Evolutionary conservation across 106 monocot genomes (phyloP), one percentile per base, ranked within the genome.

Genomic region (Dioscorea dumetorum): DNA sequence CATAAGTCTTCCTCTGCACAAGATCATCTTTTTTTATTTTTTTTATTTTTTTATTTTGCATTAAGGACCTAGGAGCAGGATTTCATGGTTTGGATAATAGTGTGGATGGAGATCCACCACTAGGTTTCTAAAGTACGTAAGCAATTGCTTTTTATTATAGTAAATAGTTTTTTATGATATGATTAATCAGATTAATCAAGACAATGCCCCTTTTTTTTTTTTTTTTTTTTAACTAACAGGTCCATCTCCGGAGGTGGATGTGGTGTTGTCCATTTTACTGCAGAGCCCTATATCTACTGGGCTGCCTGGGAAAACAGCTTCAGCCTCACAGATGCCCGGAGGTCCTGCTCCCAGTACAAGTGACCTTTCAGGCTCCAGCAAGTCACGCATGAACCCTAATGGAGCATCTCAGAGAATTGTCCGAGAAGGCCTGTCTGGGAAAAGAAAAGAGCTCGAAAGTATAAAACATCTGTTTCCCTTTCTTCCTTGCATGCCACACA

Each of bases 371-470:
- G 97, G 89, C 24, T 84, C 91, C 14, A 79, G 86, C 67, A 84
- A 82, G 76, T 68, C 84, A 24, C 60, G 78, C 15, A 22, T 87
- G 61, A 74, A 87, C 31, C 84, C 79, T 22, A 99, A 85, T 79
- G 87, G 82, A 57, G 77, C 88, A 67, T 69, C 79, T n/a, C 74
- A 76, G 49, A 61, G 84, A 72, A 34, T 16, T 68, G 73, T 53
- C 12, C 74, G 85, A 73, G 83, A 81, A 31, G 78, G 78, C 28
- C 87, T 60, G 19, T 24, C 76, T 31, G 67, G 73, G 48, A 90
- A 85, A 73, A 78, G 93, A 70, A 87, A 87, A 76, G 82, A 84
- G 18, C 35, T 33, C 41, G 82, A 97, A 32, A 88, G 97, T 99
- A 90, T 12, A 41, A 41, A 41, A 41, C 41, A 3, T 10, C 41